Percentiles rank a stretch among this genome's conserved stretches.
phyloP scores from a whole-genome alignment of 2,329 filamentous ascomycete genomes.

The Colletotrichum eremochloae region DNA sequence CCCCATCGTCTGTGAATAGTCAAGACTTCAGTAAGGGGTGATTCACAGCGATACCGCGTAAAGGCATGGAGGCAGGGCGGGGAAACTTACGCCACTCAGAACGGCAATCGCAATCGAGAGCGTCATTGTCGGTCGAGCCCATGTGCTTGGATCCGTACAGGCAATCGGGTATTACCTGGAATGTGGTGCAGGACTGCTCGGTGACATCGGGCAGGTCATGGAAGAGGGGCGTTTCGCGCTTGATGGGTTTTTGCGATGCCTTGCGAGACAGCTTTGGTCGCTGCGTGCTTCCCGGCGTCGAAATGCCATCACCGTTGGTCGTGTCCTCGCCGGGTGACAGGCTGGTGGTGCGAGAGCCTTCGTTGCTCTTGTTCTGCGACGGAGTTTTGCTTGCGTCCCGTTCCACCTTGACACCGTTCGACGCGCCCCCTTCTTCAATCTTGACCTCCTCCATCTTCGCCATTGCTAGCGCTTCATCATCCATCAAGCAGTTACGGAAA shows the following conservation, averaged over 20 bases:
- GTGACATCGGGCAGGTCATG: constrained; percentile 83
- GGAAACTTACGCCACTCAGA: constrained; percentile 90
- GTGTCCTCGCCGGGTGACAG: constrained; percentile 61
- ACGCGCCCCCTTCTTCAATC: constrained; percentile 55
- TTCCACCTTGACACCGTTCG: constrained; percentile 55
- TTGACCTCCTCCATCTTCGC: constrained; percentile 60
- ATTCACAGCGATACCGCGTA: constrained; percentile 40
- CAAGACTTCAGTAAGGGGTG: constrained; percentile 36
- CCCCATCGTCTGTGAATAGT: constrained; percentile 64
- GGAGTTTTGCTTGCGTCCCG: constrained; percentile 54
- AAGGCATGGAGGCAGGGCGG: constrained; percentile 34
- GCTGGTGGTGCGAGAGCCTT: constrained; percentile 56
- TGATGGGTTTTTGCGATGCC: constrained; percentile 54
- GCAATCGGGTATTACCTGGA: constrained; percentile 86
- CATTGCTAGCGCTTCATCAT: constrained; percentile 57
- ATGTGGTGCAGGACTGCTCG: constrained; percentile 78
- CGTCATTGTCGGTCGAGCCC: constrained; percentile 89
- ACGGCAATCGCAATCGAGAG: constrained; percentile 93
- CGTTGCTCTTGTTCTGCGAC: constrained; percentile 56
- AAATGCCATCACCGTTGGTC: constrained; percentile 61
- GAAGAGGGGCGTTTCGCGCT: constrained; percentile 76
- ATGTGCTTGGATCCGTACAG: constrained; percentile 93
- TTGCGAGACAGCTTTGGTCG: constrained; percentile 67
- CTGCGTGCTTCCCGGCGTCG: constrained; percentile 64
- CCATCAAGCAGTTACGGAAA: constrained; percentile 48